Evolutionary conservation across 2,329 filamentous ascomycete species (phyloP).

Genomic region (Ilyonectria mors-panacis): DNA sequence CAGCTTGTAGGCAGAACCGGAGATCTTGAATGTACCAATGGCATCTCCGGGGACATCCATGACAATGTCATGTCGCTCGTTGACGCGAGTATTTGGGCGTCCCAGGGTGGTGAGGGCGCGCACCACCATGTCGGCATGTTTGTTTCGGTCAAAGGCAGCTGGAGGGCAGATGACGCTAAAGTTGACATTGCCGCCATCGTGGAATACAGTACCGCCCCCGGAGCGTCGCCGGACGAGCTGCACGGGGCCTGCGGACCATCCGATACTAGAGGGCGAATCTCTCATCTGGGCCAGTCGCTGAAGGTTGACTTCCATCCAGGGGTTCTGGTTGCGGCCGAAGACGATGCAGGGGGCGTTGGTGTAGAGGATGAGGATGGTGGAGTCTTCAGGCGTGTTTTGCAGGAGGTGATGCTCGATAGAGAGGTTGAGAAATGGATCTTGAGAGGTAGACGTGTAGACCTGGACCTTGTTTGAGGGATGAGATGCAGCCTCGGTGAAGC

Average conservation of each 20-base stretch:
- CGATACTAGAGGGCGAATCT: constrained; percentile 38
- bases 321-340: constrained; percentile 97
- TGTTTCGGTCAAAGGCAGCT: constrained; percentile 82
- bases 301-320: constrained; percentile 92
- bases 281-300: constrained; percentile 62
- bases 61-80: constrained; percentile 94
- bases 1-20: constrained; percentile 95
- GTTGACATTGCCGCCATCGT: constrained; percentile 94
- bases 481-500: constrained; percentile 58
- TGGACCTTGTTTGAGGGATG: constrained; percentile 68
- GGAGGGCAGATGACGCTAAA: constrained; percentile 92
- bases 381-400: constrained; percentile 78
- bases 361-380: constrained; percentile 88
- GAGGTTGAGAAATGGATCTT: constrained; percentile 89
- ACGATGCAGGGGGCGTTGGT: constrained; percentile 89
- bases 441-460: constrained; percentile 79
- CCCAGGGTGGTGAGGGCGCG: constrained; percentile 79
- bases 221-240: constrained; percentile 85
- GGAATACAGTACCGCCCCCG: constrained; percentile 94
- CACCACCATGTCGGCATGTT: constrained; percentile 93
- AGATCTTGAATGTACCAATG: constrained; percentile 78
- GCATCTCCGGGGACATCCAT: constrained; percentile 62
- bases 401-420: constrained; percentile 94
- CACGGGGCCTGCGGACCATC: constrained; percentile 52
- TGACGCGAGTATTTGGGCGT: constrained; percentile 77